Percentiles rank a stretch among this genome's conserved stretches.
Evolutionary conservation across 345 rosid genomes (phyloP).

Genomic region (Melastoma malabathricum): DNA sequence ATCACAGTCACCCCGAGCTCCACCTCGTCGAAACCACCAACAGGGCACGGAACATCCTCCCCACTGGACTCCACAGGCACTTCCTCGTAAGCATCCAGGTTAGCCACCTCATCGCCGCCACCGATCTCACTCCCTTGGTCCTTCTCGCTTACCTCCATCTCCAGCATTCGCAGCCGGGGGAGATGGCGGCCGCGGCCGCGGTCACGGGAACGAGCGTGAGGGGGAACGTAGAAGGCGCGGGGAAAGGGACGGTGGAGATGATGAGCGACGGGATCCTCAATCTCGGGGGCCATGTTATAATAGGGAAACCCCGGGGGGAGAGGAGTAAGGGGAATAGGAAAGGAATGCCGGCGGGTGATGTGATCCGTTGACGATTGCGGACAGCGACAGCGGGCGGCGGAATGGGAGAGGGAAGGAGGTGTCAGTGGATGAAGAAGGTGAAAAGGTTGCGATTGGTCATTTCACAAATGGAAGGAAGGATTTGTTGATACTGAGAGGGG

Average conservation of each 20-base stretch:
- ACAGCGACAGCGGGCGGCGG: too few species aligned
- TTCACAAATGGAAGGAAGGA: constrained; percentile 10
- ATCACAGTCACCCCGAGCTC: constrained; percentile 22
- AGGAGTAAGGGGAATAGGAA: too few species aligned
- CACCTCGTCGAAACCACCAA: constrained; percentile 17
- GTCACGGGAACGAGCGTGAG: constrained; percentile 12
- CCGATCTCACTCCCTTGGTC: neutral
- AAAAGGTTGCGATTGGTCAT: too few species aligned
- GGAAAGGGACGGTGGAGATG: constrained; percentile 6
- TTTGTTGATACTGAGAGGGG: constrained; percentile 7
- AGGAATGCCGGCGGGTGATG: too few species aligned
- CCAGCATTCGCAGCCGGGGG: neutral
- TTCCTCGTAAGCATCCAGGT: constrained; percentile 36
- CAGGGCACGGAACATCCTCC: constrained; percentile 18
- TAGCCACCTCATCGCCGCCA: constrained; percentile 10
- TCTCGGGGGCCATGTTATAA: too few species aligned
- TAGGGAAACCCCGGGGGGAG: too few species aligned
- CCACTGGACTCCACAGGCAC: constrained; percentile 27
- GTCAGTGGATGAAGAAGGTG: too few species aligned
- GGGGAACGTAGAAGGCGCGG: constrained; percentile 21
- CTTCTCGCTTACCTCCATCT: too few species aligned
- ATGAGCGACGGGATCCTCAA: too few species aligned
- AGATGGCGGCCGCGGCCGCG: constrained; percentile 8
- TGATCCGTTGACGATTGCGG: too few species aligned
- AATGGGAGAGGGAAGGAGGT: too few species aligned